phyloP scores from a whole-genome alignment of 257 asterid genomes.

The Perilla frutescens region DNA sequence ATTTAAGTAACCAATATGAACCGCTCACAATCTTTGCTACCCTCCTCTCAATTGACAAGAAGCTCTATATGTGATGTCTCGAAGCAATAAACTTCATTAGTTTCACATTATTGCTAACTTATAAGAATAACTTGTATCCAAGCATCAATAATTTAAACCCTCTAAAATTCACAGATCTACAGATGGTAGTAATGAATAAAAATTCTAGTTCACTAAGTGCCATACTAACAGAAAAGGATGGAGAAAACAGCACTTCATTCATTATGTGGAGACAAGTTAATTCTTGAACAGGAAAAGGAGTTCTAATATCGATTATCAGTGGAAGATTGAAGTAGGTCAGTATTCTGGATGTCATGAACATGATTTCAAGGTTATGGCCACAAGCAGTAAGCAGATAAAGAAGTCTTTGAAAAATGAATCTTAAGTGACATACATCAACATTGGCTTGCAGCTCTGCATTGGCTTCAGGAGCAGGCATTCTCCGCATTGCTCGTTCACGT shows the following conservation, averaged over 20 bases:
- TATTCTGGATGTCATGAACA: not conserved
- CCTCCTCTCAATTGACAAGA: not conserved
- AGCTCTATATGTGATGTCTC: not conserved
- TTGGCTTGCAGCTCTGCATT: constrained; percentile 45
- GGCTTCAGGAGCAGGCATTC: constrained; percentile 46
- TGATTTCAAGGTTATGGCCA: not conserved
- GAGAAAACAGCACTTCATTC: constrained; percentile 5
- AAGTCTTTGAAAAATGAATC: constrained; percentile 2
- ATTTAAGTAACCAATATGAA: not conserved
- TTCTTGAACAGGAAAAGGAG: not conserved
- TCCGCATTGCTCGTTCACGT: constrained; percentile 36
- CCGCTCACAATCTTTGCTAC: too few relatives aligned
- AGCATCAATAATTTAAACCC: not conserved
- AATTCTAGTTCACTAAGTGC: not conserved
- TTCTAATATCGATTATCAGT: not conserved
- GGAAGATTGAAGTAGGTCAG: not conserved
- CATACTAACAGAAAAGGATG: not conserved
- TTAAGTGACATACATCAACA: constrained; percentile 39
- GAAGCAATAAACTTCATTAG: not conserved
- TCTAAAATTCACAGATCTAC: not conserved
- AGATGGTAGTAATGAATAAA: not conserved
- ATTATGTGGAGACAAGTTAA: not conserved
- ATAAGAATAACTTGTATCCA: not conserved
- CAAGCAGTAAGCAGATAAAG: constrained; percentile 25
- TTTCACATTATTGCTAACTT: too few relatives aligned